Base-by-base conservation (phyloP, 768 basidiomycete species). In the Lanmaoa pseudosensibilis region DNA sequence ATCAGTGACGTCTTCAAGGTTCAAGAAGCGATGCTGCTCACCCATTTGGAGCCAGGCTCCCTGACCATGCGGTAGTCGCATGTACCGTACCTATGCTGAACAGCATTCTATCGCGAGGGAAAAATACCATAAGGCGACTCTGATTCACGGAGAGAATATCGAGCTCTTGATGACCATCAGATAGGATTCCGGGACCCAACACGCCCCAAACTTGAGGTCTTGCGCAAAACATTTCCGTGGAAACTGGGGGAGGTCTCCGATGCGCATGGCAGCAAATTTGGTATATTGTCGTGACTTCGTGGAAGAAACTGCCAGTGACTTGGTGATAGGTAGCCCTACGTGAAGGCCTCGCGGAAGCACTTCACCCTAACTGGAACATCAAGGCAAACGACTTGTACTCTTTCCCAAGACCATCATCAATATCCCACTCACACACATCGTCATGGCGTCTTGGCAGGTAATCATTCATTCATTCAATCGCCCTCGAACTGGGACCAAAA, bases 301-400 rank as follows among this genome's bases (percentile, higher is more conserved):
- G 13, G 3, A 44, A 6, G 27, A 36, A 36, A 36, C 30, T 37
- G n/a, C n/a, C n/a, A n/a, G n/a, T n/a, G 32, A 63, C 18, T 18
- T 27, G 33, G 36, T 19, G 36, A 30, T 51, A 23, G 10, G 64
- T 66, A 57, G 56, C 46, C 1, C 40, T 65, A 0, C 58, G 54
- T 18, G 64, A 64, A 30, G 57, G 53, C 16, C 56, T 60, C 12
- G 57, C 57, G 2, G 19, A 25, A 15, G 66, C 60, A 21, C 50
- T 68, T 45, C 8, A 57, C 21, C 66, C 66, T 19, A n/a, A 45
- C n/a, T 67, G 63, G 66, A 60, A 63, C 45, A 65, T 68, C 47
- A 60, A 65, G 45, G 60, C 60, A 53, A 54, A 38, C 19, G 15
- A 4, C 15, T 12, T 6, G 7, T 12, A 12, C 25, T 21, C 19